Evolutionary conservation across 2,329 filamentous ascomycete genomes (phyloP), one percentile per base, ranked within the genome.

Genomic region (Xylaria arbuscula): DNA sequence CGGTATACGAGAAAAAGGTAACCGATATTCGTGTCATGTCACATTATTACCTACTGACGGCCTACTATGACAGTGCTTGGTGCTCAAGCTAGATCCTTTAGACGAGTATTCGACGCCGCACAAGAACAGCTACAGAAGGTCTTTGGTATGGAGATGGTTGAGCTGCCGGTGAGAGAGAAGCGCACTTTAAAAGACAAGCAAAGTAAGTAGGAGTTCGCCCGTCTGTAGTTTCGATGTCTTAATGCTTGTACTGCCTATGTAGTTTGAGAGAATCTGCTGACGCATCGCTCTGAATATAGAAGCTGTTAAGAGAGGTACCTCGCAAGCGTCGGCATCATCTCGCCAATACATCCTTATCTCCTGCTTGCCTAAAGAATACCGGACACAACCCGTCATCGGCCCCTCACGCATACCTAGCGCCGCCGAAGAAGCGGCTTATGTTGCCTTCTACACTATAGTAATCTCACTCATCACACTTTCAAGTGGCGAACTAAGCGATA

Each of bases 121-220:
- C 95, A 99, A 78, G 80, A 83, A 40, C 87, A 92, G 72, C 83
- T 99, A 45, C 84, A 86, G 56, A 82, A 82, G 1, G 86, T 90
- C 0, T 98, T 97, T 80, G 96, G 96, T n/a, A 97, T 98, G 94
- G 87, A 94, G 78, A 87, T 99, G 85, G 85, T 89, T 3, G 94
- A 98, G 80, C 84, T 98, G 58, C 94, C 96, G 0, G 84, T 87
- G 1, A 88, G 87, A 75, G 95, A 98, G 76, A 97, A 94, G 79
- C 86, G 92, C 57, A 93, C 93, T 0, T 81, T 97, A 40, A 89
- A 89, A 67, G 92, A 97, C 71, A 88, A 88, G 77, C 88, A 93
- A 74, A 90, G 77, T 78, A 92, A 84, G 92, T 60, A 40, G 19
- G n/a, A 34, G 5, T n/a, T 2, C n/a, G 45, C 32, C 19, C 48